These are phyloP conservation scores for Pyrus betulifolia DNA, from an alignment of 306 rosid genomes.

Conservation along the genomic window DNA sequence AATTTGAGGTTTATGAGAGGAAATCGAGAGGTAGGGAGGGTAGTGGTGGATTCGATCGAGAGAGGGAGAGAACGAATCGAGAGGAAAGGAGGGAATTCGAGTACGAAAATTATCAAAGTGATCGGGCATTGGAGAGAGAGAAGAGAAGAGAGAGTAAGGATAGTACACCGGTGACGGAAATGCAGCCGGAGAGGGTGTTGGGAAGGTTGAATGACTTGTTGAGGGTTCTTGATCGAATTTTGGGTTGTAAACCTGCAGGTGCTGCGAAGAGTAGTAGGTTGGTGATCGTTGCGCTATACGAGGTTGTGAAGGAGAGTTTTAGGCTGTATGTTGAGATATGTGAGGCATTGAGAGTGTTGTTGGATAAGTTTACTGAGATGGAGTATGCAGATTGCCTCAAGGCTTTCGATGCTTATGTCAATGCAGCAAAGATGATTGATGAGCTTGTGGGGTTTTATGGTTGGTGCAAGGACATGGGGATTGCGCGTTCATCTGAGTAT, in stretches of 20 bases:
- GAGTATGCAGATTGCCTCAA: conserved; percentile 53
- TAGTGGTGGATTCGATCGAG: background rate
- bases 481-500: conserved; percentile 69
- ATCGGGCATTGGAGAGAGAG: conserved; percentile 20
- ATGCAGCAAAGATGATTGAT: conserved; percentile 58
- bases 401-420: conserved; percentile 60
- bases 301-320: conserved; percentile 69
- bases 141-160: conserved; percentile 23
- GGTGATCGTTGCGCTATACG: conserved; percentile 55
- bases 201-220: conserved; percentile 55
- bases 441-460: conserved; percentile 57
- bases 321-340: conserved; percentile 49
- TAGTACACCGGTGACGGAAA: conserved; percentile 47
- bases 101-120: conserved; percentile 29
- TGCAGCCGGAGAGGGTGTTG: conserved; percentile 57
- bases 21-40: conserved; percentile 22
- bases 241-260: conserved; percentile 68
- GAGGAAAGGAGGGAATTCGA: conserved; percentile 29
- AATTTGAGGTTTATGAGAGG: conserved; percentile 45
- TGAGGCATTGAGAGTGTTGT: conserved; percentile 63
- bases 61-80: conserved; percentile 17
- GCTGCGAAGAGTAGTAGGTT: conserved; percentile 56
- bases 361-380: conserved; percentile 72
- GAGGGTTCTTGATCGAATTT: conserved; percentile 48
- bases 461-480: conserved; percentile 77